These are phyloP conservation scores for Petunia axillaris DNA, from an alignment of 257 asterid genomes.

Conservation along the genomic window DNA sequence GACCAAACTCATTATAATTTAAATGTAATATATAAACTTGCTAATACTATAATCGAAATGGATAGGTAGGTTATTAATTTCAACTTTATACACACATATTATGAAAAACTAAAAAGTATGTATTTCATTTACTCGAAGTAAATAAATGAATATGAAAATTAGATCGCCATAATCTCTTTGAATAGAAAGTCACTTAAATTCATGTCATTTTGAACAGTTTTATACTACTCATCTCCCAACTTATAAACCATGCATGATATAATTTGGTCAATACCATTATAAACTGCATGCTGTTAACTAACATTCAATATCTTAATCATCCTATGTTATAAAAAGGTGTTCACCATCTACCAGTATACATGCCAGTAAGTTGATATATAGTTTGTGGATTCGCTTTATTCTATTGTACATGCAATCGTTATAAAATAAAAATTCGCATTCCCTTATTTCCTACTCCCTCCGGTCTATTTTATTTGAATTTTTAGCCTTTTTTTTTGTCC, in stretches of 20 bases:
- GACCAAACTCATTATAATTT: not conserved
- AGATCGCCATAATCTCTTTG: not conserved
- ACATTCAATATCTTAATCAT: too few species aligned
- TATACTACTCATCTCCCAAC: not conserved
- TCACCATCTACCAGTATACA: not conserved
- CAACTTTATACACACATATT: too few species aligned
- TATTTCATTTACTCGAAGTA: not conserved
- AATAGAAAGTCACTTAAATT: not conserved
- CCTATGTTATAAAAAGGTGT: too few species aligned
- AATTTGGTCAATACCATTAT: not conserved
- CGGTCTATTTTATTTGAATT: too few species aligned
- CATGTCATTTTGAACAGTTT: not conserved
- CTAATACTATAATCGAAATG: not conserved
- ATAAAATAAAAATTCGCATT: too few species aligned
- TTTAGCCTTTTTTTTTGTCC: too few species aligned
- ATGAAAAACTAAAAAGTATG: too few species aligned
- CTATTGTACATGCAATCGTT: too few species aligned
- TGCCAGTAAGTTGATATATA: too few species aligned
- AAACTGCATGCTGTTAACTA: too few species aligned
- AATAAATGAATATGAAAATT: not conserved
- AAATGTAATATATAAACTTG: not conserved
- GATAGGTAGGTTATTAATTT: not conserved
- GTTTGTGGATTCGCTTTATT: too few species aligned
- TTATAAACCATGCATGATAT: not conserved
- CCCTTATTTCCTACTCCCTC: too few species aligned